Conservation (phyloP, 2,329 filamentous ascomycete species). For the Cercospora nicotianae region DNA sequence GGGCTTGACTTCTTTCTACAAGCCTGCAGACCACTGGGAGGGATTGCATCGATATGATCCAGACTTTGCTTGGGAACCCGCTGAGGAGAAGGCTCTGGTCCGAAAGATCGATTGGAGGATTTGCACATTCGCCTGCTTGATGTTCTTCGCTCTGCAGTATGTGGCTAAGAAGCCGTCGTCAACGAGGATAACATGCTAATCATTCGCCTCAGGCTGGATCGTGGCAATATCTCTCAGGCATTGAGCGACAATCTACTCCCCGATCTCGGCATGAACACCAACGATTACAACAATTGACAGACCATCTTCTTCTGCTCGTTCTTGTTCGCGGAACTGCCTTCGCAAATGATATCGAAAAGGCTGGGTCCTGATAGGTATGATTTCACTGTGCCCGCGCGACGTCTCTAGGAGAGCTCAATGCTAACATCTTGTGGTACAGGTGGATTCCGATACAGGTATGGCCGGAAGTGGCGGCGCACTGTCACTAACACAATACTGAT, state of each 20-base stretch:
- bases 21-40: background rate
- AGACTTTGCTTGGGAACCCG: background rate
- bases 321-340: slow-evolving; percentile 53
- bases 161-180: background rate
- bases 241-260: background rate
- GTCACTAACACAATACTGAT: background rate
- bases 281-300: background rate
- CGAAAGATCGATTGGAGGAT: background rate
- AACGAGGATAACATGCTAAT: background rate
- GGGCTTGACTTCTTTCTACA: background rate
- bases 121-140: background rate
- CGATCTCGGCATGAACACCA: background rate
- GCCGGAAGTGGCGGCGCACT: background rate
- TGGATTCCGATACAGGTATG: background rate
- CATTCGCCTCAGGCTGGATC: background rate
- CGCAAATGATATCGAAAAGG: slow-evolving; percentile 46
- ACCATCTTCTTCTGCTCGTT: slow-evolving; percentile 77
- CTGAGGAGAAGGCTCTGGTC: background rate
- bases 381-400: background rate
- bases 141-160: background rate
- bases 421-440: background rate
- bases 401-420: too few species aligned
- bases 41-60: background rate
- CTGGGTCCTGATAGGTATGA: slow-evolving; percentile 16
- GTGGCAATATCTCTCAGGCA: background rate